Evolutionary conservation across 192 early-diverging fungal species (phyloP), one percentile per base, ranked within the genome.

Genomic region (Pilobolus umbonatus): DNA sequence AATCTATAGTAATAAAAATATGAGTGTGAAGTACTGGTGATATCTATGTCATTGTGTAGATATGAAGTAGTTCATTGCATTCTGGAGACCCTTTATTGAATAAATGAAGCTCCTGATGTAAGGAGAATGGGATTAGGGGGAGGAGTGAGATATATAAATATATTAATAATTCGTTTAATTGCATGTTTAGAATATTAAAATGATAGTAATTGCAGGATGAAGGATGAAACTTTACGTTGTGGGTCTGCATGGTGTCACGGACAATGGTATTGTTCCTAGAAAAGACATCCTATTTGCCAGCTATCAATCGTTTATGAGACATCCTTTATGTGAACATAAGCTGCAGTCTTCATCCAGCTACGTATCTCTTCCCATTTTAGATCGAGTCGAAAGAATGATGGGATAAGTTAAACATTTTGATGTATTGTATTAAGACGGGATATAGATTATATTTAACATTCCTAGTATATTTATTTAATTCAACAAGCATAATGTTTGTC

Each of bases 371-470:
- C n/a, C n/a, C n/a, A n/a, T n/a, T n/a, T n/a, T n/a, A n/a, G n/a
- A n/a, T n/a, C n/a, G n/a, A n/a, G n/a, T n/a, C n/a, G 29, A 49
- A 49, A 49, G 47, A 49, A 49, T 49, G 47, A 49, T 49, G 47
- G 47, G 47, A 49, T 49, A 49, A 49, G 47, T 49, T 49, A 49
- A n/a, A n/a, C 47, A 49, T 49, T 49, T 49, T 49, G 47, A 22
- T 49, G 21, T 49, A 49, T 28, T 49, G 47, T 49, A 49, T 49
- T 49, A 49, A 49, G 47, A 28, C 25, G 15, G 47, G 8, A 26
- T 8, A 28, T 15, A 28, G 47, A 28, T 29, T 15, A 49, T 49
- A 5, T 49, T 28, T 49, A 22, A 49, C 47, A 49, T 49, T 49
- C 47, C 47, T 49, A 49, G n/a, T n/a, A n/a, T n/a, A n/a, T n/a